phyloP scores from a whole-genome alignment of 805 yeast genomes.

The Candida golubevii region DNA sequence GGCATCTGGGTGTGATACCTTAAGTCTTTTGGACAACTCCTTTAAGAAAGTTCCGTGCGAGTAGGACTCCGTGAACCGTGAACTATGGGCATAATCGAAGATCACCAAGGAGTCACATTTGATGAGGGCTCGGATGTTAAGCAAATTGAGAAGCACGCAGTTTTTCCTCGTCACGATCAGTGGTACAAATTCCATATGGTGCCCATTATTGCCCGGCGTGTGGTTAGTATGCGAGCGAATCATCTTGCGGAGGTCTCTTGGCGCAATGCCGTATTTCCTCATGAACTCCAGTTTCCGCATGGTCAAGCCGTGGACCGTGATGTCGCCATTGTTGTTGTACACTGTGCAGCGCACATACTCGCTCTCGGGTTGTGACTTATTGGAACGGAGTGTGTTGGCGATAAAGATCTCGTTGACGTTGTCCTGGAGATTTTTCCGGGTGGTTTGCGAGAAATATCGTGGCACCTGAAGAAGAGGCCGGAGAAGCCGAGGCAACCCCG shows the following conservation, averaged over 20 bases:
- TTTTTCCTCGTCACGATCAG: constrained; percentile 45
- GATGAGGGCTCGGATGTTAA: constrained; percentile 50
- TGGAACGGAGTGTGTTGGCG: constrained; percentile 16
- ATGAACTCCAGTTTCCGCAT: constrained; percentile 41
- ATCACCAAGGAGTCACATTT: constrained; percentile 49
- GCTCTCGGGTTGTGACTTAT: constrained; percentile 20
- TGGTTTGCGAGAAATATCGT: too few relatives aligned
- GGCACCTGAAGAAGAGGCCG: too few relatives aligned
- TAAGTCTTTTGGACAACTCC: constrained; percentile 38
- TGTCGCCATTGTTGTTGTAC: constrained; percentile 44
- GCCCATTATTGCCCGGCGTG: constrained; percentile 14
- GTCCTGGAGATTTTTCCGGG: neutral
- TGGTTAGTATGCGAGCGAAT: constrained; percentile 25
- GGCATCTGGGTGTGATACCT: constrained; percentile 25
- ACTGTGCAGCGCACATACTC: constrained; percentile 45
- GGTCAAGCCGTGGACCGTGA: constrained; percentile 43
- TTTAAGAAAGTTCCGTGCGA: constrained; percentile 41
- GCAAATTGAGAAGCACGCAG: constrained; percentile 44
- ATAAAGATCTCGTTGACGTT: constrained; percentile 15
- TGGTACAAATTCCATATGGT: constrained; percentile 51
- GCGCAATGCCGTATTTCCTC: constrained; percentile 42
- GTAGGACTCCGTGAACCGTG: constrained; percentile 38
- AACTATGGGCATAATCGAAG: constrained; percentile 29
- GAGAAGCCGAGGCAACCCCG: too few relatives aligned
- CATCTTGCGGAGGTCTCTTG: constrained; percentile 57